These are phyloP conservation scores for Taphrina pruni DNA, from an alignment of 1,139 yeast species.

Conservation along the genomic window DNA sequence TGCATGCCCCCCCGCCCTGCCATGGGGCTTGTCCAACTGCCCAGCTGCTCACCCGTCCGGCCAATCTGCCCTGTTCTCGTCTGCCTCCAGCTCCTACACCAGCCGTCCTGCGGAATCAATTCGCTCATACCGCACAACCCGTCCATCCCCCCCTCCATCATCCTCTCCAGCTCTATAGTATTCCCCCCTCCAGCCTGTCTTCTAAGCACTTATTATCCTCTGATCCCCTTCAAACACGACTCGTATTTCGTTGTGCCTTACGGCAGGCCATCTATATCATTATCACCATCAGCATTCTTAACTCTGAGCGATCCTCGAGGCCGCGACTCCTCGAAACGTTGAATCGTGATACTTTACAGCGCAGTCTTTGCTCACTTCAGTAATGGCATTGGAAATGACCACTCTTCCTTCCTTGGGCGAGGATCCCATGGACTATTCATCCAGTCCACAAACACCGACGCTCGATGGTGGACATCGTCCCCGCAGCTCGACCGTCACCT, in stretches of 20 bases:
- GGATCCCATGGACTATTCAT: background rate
- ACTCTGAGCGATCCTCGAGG: too few species aligned
- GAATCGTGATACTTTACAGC: background rate
- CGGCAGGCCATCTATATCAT: background rate
- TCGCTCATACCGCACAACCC: conserved; percentile 15
- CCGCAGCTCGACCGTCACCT: conserved; percentile 24
- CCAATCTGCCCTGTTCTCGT: too few species aligned
- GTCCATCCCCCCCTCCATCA: too few species aligned
- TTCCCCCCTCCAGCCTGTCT: background rate
- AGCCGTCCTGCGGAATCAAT: background rate
- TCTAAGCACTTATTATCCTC: too few species aligned
- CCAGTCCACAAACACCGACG: conserved; percentile 1
- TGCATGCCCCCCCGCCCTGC: background rate
- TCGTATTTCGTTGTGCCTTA: too few species aligned
- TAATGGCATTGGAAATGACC: conserved; percentile 6
- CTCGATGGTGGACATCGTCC: conserved; percentile 1
- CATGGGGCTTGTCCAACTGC: background rate
- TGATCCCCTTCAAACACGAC: too few species aligned
- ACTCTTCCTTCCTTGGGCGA: conserved; percentile 18
- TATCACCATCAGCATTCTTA: background rate
- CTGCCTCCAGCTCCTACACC: background rate
- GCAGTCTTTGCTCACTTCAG: background rate
- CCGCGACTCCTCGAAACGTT: background rate
- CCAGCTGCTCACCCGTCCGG: background rate
- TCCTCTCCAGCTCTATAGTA: background rate